phyloP scores from a whole-genome alignment of 1,284 basidiomycete genomes.

The Ceratobasidium sp. region DNA sequence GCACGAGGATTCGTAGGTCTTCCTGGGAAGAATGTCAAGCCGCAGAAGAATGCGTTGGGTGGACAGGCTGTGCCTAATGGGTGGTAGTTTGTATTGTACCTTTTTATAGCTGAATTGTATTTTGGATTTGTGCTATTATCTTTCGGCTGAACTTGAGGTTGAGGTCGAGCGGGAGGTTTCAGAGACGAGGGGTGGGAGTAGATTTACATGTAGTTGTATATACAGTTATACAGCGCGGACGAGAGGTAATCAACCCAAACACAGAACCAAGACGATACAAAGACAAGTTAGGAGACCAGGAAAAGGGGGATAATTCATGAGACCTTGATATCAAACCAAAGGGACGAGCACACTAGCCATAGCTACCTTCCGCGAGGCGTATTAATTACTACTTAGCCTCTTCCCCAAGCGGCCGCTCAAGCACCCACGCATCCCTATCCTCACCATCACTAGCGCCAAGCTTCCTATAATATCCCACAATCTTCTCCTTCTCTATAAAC shows the following conservation, averaged over 20 bases:
- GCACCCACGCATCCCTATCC: slow-evolving; percentile 83
- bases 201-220: slow-evolving; percentile 29
- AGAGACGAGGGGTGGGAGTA: slow-evolving; percentile 4
- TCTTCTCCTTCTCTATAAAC: slow-evolving; percentile 73
- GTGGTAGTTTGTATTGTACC: slow-evolving; percentile 18
- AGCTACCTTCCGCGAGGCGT: no score
- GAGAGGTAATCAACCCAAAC: not conserved
- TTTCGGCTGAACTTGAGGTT: not conserved
- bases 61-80: slow-evolving; percentile 27
- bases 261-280: not conserved
- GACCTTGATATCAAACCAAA: no score
- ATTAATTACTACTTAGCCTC: slow-evolving; percentile 19
- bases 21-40: slow-evolving; percentile 28
- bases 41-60: slow-evolving; percentile 18
- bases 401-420: slow-evolving; percentile 61
- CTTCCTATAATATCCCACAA: slow-evolving; percentile 85
- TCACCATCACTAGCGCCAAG: slow-evolving; percentile 60
- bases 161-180: not conserved
- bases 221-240: slow-evolving; percentile 15
- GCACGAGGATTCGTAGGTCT: slow-evolving; percentile 23
- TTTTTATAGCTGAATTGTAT: slow-evolving; percentile 27
- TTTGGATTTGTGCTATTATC: slow-evolving; percentile 8
- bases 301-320: not conserved
- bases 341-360: no score
- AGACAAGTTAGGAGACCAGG: slow-evolving; percentile 8